Base-by-base conservation (phyloP, 2,329 filamentous ascomycete genomes). In the Scopulariopsis brevicaulis region DNA sequence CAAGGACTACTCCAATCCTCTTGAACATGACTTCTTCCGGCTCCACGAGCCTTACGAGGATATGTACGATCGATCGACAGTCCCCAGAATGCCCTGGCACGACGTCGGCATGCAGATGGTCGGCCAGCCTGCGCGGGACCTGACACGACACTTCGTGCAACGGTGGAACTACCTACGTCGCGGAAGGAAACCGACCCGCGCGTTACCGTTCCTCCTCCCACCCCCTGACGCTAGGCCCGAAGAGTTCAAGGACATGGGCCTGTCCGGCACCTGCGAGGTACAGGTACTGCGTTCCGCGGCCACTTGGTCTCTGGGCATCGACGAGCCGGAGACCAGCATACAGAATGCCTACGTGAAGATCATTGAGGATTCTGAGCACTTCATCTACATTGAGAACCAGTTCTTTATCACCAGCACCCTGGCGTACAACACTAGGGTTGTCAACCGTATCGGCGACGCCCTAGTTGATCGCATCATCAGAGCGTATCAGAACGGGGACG, bases 301-400 rank as follows among this genome's bases (percentile, higher is more conserved):
- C 53, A 84, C 88, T 40, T 99, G 94, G 94, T 97, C 93, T 1
- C 80, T 96, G 1, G 94, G 94, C 18, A 91, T 91, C 15, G 87
- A 90, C 58, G 83, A 90, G 60, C 89, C 87, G 0, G 94, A 99
- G 69, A 86, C 92, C 70, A 97, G 93, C 68, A 97, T 99, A 68
- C 92, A 96, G 79, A 94, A 87, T 62, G 93, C 94, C 3, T 97
- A 97, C 67, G 82, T 95, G 64, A 94, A 95, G 69, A 84, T 96
- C 77, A 99, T 99, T 64, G 87, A 94, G 63, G 87, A 93, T 62
- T 96, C 91, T 1, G 90, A 99, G 54, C 94, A 97, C 70, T 96
- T 96, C 66, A 90, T 97, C 56, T 97, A 99, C 71, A 96, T 97
- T 63, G 94, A 99, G 70, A 99, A 99, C 68, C 94, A 99, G 68